A percentile compares a stretch with the other conserved stretches of the same genome.
These are phyloP conservation scores for Chalciporus piperatoides DNA, from an alignment of 1,284 basidiomycete genomes.

Conservation along the genomic window DNA sequence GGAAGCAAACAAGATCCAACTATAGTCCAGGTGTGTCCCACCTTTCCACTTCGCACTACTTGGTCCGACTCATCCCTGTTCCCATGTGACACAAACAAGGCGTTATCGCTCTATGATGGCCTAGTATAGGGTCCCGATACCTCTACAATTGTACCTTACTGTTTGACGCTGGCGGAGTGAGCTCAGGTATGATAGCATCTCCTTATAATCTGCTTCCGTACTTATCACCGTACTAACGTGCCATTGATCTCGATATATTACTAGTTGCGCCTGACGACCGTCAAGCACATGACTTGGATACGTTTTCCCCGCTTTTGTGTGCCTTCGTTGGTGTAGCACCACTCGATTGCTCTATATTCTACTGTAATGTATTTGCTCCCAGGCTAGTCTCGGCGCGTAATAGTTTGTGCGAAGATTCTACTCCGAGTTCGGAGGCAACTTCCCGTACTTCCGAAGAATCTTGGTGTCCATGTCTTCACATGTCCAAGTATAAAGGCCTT, in stretches of 20 bases:
- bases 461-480: slow-evolving; percentile 77
- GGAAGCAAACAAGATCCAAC: slow-evolving; percentile 97
- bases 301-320: slow-evolving; percentile 25
- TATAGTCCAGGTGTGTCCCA: slow-evolving; percentile 80
- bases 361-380: slow-evolving; percentile 20
- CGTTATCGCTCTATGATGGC: slow-evolving; percentile 75
- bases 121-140: slow-evolving; percentile 48
- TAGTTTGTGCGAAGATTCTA: slow-evolving; percentile 19
- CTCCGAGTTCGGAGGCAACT: slow-evolving; percentile 31
- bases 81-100: slow-evolving; percentile 40
- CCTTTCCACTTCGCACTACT: slow-evolving; percentile 10
- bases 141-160: slow-evolving; percentile 22
- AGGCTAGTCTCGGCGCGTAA: slow-evolving; percentile 5
- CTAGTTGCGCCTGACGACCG: slow-evolving; percentile 10
- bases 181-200: slow-evolving; percentile 26
- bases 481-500: slow-evolving; percentile 80
- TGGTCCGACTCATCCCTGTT: slow-evolving; percentile 6
- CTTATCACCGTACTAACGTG: slow-evolving; percentile 2
- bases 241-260: neutral
- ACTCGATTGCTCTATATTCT: slow-evolving; percentile 18
- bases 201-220: slow-evolving; percentile 25
- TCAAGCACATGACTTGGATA: slow-evolving; percentile 12
- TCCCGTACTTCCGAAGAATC: slow-evolving; percentile 74
- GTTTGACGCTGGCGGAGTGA: slow-evolving; percentile 23
- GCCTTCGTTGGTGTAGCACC: slow-evolving; percentile 28